Evolutionary conservation across 192 early-diverging fungal genomes (phyloP), one percentile per base, ranked within the genome.

Genomic region (Linnemannia schmuckeri): DNA sequence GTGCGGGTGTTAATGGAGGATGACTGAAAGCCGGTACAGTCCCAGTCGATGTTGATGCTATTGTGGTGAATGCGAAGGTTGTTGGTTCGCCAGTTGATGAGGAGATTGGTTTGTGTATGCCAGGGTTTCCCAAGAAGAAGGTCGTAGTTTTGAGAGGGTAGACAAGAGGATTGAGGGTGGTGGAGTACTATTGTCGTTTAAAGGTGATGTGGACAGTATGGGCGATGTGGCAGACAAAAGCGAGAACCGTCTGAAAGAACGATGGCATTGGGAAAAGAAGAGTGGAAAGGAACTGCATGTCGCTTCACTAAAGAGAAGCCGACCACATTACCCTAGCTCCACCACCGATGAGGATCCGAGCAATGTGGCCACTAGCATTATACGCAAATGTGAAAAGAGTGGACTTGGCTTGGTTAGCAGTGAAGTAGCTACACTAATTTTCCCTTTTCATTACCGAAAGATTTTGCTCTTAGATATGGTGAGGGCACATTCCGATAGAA

Each of bases 51-150:
- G 22, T 8, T 2, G 18, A 4, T 20, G 20, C 78, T 70, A 55
- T 80, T 68, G 42, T 80, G 72, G 30, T 12, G 55, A 44, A 80
- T 74, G 30, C 66, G 79, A 12, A 80, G 72, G 24, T 74, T n/a
- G 79, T 74, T 80, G 30, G 54, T 80, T n/a, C 79, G 42, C 57
- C 71, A 80, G 66, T 80, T 80, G 72, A 80, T 80, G 42, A 63
- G 71, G 3, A 72, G 79, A 18, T 66, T 80, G 57, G 46, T 35
- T 15, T 57, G 9, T 37, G 79, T 74, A 9, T 74, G 72, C 79
- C 79, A 80, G 3, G 79, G 79, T 69, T 80, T 80, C 20, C 79
- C 72, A 5, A 80, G 79, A 17, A 80, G 35, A 18, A 74, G 79
- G 79, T 80, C 72, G 61, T 80, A 80, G 38, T 80, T 80, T 73